Conservation (phyloP, 2,329 filamentous ascomycete species). For the Penicillium aurantiogriseum region DNA sequence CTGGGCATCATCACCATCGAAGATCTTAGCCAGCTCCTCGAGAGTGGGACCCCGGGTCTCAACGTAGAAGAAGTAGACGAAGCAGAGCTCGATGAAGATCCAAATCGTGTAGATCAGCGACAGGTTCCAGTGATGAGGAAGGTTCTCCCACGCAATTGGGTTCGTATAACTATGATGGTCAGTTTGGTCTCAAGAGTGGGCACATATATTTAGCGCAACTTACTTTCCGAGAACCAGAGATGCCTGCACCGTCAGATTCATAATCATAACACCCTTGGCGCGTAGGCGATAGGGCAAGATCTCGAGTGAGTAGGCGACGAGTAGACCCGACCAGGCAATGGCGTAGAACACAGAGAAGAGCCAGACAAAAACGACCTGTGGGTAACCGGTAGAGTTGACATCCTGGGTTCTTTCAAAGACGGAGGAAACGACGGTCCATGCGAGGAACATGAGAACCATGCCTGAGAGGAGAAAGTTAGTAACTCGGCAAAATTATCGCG, state of each 20-base stretch:
- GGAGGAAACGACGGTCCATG: constrained; percentile 52
- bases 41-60: constrained; percentile 71
- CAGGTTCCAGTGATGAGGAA: constrained; percentile 26
- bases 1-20: constrained; percentile 61
- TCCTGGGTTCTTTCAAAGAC: constrained; percentile 43
- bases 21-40: constrained; percentile 68
- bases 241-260: constrained; percentile 52
- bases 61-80: constrained; percentile 43
- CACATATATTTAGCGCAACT: constrained; percentile 19
- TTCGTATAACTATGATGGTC: constrained; percentile 23
- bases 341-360: constrained; percentile 33
- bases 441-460: constrained; percentile 48
- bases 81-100: constrained; percentile 32
- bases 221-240: constrained; percentile 61
- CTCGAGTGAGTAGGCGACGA: constrained; percentile 30
- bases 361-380: constrained; percentile 25
- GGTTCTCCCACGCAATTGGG: constrained; percentile 24
- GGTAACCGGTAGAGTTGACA: constrained; percentile 16
- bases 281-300: constrained; percentile 40
- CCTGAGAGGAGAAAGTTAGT: constrained; percentile 2
- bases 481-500: neutral
- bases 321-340: constrained; percentile 30
- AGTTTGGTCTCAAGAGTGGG: neutral
- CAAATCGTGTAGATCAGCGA: constrained; percentile 32
- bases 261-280: constrained; percentile 42